Base-by-base conservation (phyloP, 2,329 filamentous ascomycete species). In the Aureobasidium sp. region DNA sequence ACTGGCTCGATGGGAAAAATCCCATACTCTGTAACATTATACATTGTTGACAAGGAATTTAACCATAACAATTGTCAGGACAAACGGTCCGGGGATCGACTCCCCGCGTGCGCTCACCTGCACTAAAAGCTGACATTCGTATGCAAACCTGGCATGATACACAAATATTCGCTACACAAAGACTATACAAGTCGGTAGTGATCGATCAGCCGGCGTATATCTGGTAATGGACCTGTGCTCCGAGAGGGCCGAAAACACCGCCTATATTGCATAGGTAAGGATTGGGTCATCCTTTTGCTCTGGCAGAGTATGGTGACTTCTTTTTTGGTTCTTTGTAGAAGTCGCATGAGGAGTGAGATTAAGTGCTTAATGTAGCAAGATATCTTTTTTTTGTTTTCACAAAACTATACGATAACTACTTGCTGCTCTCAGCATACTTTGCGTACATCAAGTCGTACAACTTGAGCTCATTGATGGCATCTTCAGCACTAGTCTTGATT, bases 381-480 rank as follows among this genome's bases (percentile, higher is more conserved):
- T 30, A 8, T 30, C 7, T 30, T 30, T 45, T 45, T 45, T 5
- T 29, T 29, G 25, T 27, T 45, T 45, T 45, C 21, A 29, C 14
- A 14, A 2, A 25, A 25, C 32, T 30, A 7, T 30, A 16, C 30
- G 27, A 14, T 8, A n/a, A 34, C 13, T 42, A 59, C 21, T 59
- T 36, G 36, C 45, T 59, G 45, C 27, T 39, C 45, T 59, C 59
- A 34, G 48, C 59, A 34, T 54, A 68, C 62, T 64, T 65, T 51
- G 63, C 25, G 53, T 68, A 70, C 67, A 72, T 68, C 67, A 70
- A 62, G 55, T 71, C 67, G 59, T 67, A 70, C 34, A 72, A 42
- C 62, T 73, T 68, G 34, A 79, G 42, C 63, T 80, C 78, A 45
- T 76, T 62, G 62, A 66, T 67, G 13, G 77, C 77, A 72, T 80